phyloP scores from a whole-genome alignment of 2,329 filamentous ascomycete genomes.

The Penicillium sp. region DNA sequence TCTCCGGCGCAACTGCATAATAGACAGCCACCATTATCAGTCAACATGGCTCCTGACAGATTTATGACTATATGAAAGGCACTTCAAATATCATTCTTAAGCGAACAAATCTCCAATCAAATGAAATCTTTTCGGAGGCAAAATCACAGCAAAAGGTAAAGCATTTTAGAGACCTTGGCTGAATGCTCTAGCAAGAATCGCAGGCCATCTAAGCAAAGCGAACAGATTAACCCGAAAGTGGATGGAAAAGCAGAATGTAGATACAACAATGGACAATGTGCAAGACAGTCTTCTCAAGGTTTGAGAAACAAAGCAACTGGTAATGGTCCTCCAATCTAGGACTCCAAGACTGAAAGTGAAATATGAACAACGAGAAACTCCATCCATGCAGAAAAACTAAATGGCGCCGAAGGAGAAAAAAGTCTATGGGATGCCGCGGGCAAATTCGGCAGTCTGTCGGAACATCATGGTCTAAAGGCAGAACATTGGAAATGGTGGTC shows the following conservation, averaged over 20 bases:
- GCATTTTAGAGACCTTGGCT: no score
- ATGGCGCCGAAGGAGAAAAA: slow-evolving; percentile 4
- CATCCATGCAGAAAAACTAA: slow-evolving; percentile 15
- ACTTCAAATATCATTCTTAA: no score
- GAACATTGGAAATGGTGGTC: slow-evolving; percentile 2
- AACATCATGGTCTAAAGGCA: background rate
- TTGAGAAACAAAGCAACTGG: background rate
- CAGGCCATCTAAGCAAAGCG: background rate
- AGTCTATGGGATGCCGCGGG: slow-evolving; percentile 7
- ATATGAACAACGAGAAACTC: slow-evolving; percentile 13
- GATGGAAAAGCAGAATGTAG: slow-evolving; percentile 12
- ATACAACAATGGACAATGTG: slow-evolving; percentile 11
- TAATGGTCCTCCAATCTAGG: background rate
- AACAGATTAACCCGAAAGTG: slow-evolving; percentile 1
- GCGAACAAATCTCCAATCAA: no score
- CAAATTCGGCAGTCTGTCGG: background rate
- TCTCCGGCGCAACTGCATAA: no score
- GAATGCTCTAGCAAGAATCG: no score
- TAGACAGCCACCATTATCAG: no score
- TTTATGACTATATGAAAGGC: no score
- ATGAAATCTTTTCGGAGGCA: no score
- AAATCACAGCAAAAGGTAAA: no score
- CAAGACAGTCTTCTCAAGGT: background rate
- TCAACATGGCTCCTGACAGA: no score
- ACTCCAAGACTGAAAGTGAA: slow-evolving; percentile 4